A percentile compares a stretch with the other conserved stretches of the same genome.
phyloP scores from a whole-genome alignment of 345 rosid species.

The Laguncularia racemosa region DNA sequence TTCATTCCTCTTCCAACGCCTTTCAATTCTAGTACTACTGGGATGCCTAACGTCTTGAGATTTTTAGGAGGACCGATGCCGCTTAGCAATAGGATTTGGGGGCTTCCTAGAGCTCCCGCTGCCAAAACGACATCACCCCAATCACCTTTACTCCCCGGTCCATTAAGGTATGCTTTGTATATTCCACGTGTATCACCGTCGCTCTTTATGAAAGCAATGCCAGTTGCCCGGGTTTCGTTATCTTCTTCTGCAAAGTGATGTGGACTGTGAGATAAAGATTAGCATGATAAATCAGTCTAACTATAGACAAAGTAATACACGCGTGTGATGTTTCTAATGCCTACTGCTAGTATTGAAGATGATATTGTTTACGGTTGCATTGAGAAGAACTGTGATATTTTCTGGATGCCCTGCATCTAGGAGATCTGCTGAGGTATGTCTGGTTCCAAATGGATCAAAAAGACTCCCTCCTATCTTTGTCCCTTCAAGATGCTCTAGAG shows the following conservation, averaged over 20 bases:
- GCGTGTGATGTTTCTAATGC: slow-evolving; percentile 1
- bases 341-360: slow-evolving; percentile 31
- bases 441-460: slow-evolving; percentile 48
- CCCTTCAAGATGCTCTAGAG: slow-evolving; percentile 56
- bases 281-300: no score
- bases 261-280: no score
- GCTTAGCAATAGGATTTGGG: slow-evolving; percentile 58
- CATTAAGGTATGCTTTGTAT: slow-evolving; percentile 44
- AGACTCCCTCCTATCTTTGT: slow-evolving; percentile 69
- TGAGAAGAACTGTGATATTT: slow-evolving; percentile 43
- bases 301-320: no score
- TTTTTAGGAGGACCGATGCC: slow-evolving; percentile 57
- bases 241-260: slow-evolving; percentile 22
- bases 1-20: slow-evolving; percentile 50
- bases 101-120: slow-evolving; percentile 75
- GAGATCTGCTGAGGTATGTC: slow-evolving; percentile 74
- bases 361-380: slow-evolving; percentile 50
- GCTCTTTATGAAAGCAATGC: slow-evolving; percentile 54
- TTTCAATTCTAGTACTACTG: slow-evolving; percentile 24
- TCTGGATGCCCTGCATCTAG: slow-evolving; percentile 38
- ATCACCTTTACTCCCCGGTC: slow-evolving; percentile 18
- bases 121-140: slow-evolving; percentile 60
- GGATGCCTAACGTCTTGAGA: slow-evolving; percentile 37
- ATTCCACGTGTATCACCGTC: slow-evolving; percentile 30
- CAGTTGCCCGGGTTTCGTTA: slow-evolving; percentile 33